Percentiles rank a stretch among this genome's conserved stretches.
phyloP scores from a whole-genome alignment of 495 filamentous ascomycete genomes.

The Platismatia glauca region DNA sequence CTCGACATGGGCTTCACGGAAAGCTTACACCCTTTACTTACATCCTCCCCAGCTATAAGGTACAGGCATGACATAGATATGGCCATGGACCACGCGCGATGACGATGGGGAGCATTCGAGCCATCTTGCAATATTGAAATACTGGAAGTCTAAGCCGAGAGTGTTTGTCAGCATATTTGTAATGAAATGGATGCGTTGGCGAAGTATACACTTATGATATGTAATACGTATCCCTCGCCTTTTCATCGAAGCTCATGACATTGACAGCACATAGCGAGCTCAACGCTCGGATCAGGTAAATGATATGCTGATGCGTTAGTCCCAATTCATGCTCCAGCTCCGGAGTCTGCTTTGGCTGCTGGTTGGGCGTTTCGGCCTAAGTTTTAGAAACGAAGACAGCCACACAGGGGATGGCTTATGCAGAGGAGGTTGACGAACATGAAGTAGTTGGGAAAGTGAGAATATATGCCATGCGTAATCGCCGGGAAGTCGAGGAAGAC shows the following conservation, averaged over 20 bases:
- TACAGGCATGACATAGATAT: not conserved
- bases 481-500: not conserved
- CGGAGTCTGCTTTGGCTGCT: not conserved
- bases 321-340: not conserved
- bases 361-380: too few species aligned
- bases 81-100: not conserved
- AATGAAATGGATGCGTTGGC: not conserved
- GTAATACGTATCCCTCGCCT: not conserved
- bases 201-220: not conserved
- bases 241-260: not conserved
- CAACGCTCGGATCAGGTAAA: not conserved
- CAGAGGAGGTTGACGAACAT: not conserved
- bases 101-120: not conserved
- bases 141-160: not conserved
- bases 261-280: not conserved
- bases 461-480: not conserved
- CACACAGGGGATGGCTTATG: not conserved
- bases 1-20: too few species aligned
- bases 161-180: not conserved
- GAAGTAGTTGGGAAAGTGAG: not conserved
- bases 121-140: not conserved
- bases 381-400: not conserved
- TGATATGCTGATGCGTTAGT: not conserved
- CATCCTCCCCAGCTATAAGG: too few species aligned
- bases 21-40: too few species aligned